Percentiles rank a stretch among this genome's conserved stretches.
These are phyloP conservation scores for Lolium rigidum DNA, from an alignment of 176 grass and related monocot genomes.

Conservation along the genomic window DNA sequence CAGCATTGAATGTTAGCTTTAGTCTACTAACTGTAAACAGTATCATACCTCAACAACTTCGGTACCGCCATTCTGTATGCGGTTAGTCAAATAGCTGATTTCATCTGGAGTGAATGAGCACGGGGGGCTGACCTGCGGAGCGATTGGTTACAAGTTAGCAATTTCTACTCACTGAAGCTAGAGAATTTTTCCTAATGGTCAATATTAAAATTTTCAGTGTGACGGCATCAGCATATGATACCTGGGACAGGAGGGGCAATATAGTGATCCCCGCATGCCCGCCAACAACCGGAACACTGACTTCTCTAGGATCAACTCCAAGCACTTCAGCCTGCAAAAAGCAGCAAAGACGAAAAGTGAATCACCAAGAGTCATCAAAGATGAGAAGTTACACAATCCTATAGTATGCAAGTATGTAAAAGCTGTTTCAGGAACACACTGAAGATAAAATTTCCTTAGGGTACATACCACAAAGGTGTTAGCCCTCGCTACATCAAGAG, in stretches of 20 bases:
- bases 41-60: slow-evolving; percentile 95
- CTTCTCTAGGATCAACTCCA: slow-evolving; percentile 86
- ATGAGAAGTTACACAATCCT: background rate
- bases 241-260: slow-evolving; percentile 80
- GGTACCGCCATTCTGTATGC: slow-evolving; percentile 98
- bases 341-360: slow-evolving; percentile 22
- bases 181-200: background rate
- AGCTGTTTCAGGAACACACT: background rate
- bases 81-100: slow-evolving; percentile 76
- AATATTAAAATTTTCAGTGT: background rate
- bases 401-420: background rate
- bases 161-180: slow-evolving; percentile 9
- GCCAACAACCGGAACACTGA: slow-evolving; percentile 79
- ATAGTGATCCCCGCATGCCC: slow-evolving; percentile 84
- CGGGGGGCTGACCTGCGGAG: slow-evolving; percentile 71
- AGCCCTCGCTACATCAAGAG: slow-evolving; percentile 94
- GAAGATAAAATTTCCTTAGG: slow-evolving; percentile 4
- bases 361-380: slow-evolving; percentile 8
- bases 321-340: slow-evolving; percentile 84
- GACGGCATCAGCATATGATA: slow-evolving; percentile 24
- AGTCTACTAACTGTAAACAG: slow-evolving; percentile 20
- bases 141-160: background rate
- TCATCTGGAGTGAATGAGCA: slow-evolving; percentile 93
- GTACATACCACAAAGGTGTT: slow-evolving; percentile 97
- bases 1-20: background rate